Evolutionary conservation across 805 yeast genomes (phyloP).

Genomic region (Myxozyma neotropica): DNA sequence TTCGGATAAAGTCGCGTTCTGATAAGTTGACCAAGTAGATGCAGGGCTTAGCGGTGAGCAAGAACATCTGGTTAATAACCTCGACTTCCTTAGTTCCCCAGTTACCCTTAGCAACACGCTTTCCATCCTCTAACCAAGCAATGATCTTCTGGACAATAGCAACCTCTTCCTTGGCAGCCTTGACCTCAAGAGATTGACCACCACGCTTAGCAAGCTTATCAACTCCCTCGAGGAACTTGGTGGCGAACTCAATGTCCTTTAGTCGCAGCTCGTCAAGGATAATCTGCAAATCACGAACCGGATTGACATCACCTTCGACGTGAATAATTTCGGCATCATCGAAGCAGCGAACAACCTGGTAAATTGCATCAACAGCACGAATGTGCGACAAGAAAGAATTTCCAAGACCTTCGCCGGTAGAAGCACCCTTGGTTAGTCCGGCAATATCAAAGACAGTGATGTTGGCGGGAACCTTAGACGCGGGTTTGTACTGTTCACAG

Average conservation of each 20-base stretch:
- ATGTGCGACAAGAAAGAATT: conserved; percentile 96
- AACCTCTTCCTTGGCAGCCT: conserved; percentile 84
- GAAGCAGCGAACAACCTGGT: conserved; percentile 96
- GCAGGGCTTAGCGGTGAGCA: conserved; percentile 93
- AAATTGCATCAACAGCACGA: conserved; percentile 96
- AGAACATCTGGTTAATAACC: conserved; percentile 77
- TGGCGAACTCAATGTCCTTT: conserved; percentile 94
- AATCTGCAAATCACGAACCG: conserved; percentile 90
- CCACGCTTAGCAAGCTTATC: conserved; percentile 83
- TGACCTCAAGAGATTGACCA: conserved; percentile 85
- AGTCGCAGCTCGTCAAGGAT: conserved; percentile 88
- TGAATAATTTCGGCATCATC: conserved; percentile 98
- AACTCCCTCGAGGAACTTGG: conserved; percentile 75
- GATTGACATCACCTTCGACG: conserved; percentile 95
- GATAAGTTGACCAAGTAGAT: conserved; percentile 89
- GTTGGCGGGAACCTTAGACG: conserved; percentile 75
- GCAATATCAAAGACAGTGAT: conserved; percentile 96
- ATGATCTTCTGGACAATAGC: conserved; percentile 73
- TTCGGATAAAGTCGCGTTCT: conserved; percentile 83
- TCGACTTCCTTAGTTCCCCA: conserved; percentile 95
- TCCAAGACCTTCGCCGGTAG: conserved; percentile 94
- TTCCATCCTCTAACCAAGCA: conserved; percentile 75
- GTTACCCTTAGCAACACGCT: conserved; percentile 80
- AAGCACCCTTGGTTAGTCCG: conserved; percentile 79
- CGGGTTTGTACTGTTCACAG: conserved; percentile 72